A percentile compares a stretch with the other conserved stretches of the same genome.
These are phyloP conservation scores for Sungouiella thailandica DNA, from an alignment of 805 yeast genomes.

Conservation along the genomic window DNA sequence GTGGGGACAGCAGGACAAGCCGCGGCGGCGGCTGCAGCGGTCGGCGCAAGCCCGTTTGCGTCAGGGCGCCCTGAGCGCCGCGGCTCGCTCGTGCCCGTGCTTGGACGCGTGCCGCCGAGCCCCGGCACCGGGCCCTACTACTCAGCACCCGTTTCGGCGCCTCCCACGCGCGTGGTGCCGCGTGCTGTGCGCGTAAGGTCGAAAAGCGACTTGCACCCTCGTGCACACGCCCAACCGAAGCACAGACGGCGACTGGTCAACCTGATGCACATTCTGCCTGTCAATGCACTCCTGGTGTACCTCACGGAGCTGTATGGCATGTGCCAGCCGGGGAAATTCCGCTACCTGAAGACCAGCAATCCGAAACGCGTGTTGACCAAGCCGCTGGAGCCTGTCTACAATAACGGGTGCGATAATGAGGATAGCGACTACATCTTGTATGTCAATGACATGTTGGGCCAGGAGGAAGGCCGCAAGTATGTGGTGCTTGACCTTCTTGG, in stretches of 20 bases:
- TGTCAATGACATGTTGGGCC: slow-evolving; percentile 90
- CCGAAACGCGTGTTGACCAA: slow-evolving; percentile 92
- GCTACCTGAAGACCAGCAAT: slow-evolving; percentile 77
- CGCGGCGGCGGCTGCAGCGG: slow-evolving; percentile 7
- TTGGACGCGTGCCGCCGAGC: slow-evolving; percentile 8
- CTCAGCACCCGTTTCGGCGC: slow-evolving; percentile 1
- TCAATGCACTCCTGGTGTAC: slow-evolving; percentile 71
- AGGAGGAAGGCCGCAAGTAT: slow-evolving; percentile 78
- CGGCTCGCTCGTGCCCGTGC: slow-evolving; percentile 8
- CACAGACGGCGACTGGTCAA: slow-evolving; percentile 66
- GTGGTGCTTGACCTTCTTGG: slow-evolving; percentile 88
- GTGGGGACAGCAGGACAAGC: neutral
- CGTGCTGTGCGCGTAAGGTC: slow-evolving; percentile 37
- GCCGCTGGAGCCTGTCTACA: slow-evolving; percentile 76
- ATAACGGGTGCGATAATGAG: slow-evolving; percentile 83
- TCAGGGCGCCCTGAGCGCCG: neutral
- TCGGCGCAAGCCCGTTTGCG: slow-evolving; percentile 18
- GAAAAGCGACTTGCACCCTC: slow-evolving; percentile 56
- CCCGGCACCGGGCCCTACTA: slow-evolving; percentile 3
- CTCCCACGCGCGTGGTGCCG: slow-evolving; percentile 38
- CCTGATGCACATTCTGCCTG: slow-evolving; percentile 67
- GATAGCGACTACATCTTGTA: slow-evolving; percentile 88
- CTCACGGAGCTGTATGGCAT: slow-evolving; percentile 76
- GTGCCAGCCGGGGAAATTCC: slow-evolving; percentile 73
- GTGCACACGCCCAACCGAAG: slow-evolving; percentile 56